Evolutionary conservation across 371 early-diverging fungal species (phyloP).

Genomic region (Amoeboaphelidium protococcarum): DNA sequence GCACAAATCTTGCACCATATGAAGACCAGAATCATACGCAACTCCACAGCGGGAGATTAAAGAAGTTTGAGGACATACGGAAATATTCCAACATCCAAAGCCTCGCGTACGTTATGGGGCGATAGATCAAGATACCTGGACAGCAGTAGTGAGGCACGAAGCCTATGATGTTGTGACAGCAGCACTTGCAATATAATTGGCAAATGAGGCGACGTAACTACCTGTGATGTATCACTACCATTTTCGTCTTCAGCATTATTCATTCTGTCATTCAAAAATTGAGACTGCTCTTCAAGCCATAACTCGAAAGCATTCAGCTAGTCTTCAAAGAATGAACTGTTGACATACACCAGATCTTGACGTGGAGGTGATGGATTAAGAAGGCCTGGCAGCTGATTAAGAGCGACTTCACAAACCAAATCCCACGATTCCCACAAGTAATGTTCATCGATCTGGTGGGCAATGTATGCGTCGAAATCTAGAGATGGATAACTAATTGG

Average conservation of each 20-base stretch:
- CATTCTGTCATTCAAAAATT: slow-evolving; percentile 7
- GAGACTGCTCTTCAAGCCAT: background rate
- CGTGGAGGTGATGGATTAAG: slow-evolving; percentile 2
- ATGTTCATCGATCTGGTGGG: slow-evolving; percentile 36
- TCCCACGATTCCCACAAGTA: slow-evolving; percentile 94
- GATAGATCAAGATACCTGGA: slow-evolving; percentile 78
- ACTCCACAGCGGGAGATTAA: slow-evolving; percentile 70
- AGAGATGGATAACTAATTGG: slow-evolving; percentile 63
- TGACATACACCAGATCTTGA: slow-evolving; percentile 24
- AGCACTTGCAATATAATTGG: slow-evolving; percentile 88
- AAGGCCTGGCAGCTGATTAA: slow-evolving; percentile 54
- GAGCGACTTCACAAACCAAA: slow-evolving; percentile 68
- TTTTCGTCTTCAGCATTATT: background rate
- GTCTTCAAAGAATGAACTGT: slow-evolving; percentile 70
- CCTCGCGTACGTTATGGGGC: slow-evolving; percentile 79
- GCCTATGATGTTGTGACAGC: slow-evolving; percentile 71
- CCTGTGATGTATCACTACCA: background rate
- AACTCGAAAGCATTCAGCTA: slow-evolving; percentile 61
- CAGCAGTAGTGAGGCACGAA: slow-evolving; percentile 65
- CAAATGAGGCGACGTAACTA: slow-evolving; percentile 57
- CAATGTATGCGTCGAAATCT: too few species aligned
- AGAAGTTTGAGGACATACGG: slow-evolving; percentile 89
- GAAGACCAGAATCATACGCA: slow-evolving; percentile 72
- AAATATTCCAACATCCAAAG: slow-evolving; percentile 78
- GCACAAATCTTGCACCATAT: slow-evolving; percentile 90